Conservation (phyloP, 495 filamentous ascomycete species). For the Penicillium canariense region DNA sequence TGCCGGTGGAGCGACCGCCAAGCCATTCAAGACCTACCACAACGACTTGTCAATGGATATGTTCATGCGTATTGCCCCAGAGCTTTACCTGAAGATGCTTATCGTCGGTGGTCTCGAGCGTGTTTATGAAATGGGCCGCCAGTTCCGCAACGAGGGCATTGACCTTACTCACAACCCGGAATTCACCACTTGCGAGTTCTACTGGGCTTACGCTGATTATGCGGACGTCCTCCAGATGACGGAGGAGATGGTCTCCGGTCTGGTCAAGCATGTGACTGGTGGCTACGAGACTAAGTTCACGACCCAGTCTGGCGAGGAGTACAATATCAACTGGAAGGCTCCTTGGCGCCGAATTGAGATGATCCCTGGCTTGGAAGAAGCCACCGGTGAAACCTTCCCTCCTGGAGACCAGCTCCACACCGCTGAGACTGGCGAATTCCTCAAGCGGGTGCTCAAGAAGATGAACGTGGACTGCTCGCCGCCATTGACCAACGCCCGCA, state of each 20-base stretch:
- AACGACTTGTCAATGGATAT: constrained; percentile 70
- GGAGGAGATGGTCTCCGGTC: constrained; percentile 88
- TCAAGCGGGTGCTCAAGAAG: constrained; percentile 81
- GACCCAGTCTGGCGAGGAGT: constrained; percentile 77
- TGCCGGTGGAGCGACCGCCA: constrained; percentile 92
- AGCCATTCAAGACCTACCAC: constrained; percentile 92
- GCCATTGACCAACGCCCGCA: constrained; percentile 90
- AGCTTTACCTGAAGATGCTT: constrained; percentile 94
- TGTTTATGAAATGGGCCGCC: constrained; percentile 89
- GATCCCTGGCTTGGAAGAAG: constrained; percentile 91
- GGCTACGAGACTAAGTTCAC: constrained; percentile 78
- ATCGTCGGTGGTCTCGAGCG: constrained; percentile 89
- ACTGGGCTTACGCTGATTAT: constrained; percentile 90
- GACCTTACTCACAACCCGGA: constrained; percentile 98
- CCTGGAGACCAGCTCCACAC: constrained; percentile 87
- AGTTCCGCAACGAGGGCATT: constrained; percentile 93
- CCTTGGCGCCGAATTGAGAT: constrained; percentile 95
- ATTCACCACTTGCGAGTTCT: constrained; percentile 97
- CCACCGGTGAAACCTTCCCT: constrained; percentile 90
- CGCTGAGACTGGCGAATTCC: constrained; percentile 78
- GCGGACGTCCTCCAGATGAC: constrained; percentile 92
- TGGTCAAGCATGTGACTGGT: constrained; percentile 88
- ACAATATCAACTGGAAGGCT: constrained; percentile 90
- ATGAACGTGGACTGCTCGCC: constrained; percentile 85
- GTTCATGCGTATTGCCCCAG: constrained; percentile 92